These are phyloP conservation scores for Colletotrichum magnum DNA, from an alignment of 2,329 filamentous ascomycete genomes.

Conservation along the genomic window DNA sequence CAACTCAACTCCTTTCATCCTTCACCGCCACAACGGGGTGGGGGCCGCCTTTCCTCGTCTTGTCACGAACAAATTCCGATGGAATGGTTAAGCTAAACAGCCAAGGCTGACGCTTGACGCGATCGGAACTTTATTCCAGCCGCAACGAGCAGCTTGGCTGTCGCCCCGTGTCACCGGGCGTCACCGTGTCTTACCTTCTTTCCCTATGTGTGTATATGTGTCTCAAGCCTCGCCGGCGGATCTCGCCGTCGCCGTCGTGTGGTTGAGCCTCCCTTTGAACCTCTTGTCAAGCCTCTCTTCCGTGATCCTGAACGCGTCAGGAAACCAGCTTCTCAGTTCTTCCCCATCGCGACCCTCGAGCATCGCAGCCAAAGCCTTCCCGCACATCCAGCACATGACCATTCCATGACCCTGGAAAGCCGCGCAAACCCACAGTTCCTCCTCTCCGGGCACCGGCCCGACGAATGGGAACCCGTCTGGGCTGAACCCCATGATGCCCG, in stretches of 20 bases:
- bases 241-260: constrained; percentile 16
- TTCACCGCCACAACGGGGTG: constrained; percentile 29
- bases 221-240: constrained; percentile 2
- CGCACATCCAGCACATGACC: constrained; percentile 73
- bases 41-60: background rate
- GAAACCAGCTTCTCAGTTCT: constrained; percentile 64
- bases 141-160: constrained; percentile 8
- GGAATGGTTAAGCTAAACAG: constrained; percentile 37
- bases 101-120: constrained; percentile 27
- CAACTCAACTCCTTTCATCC: background rate
- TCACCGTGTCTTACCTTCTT: background rate
- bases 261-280: constrained; percentile 23
- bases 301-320: constrained; percentile 62
- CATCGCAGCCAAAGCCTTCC: constrained; percentile 70
- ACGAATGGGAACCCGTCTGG: constrained; percentile 68
- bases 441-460: constrained; percentile 60
- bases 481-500: constrained; percentile 70
- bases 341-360: constrained; percentile 55
- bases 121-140: constrained; percentile 18
- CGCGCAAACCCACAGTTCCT: constrained; percentile 68
- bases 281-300: constrained; percentile 56
- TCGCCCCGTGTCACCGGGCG: constrained; percentile 2
- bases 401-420: constrained; percentile 78
- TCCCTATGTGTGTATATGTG: background rate
- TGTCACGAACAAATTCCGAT: constrained; percentile 18